phyloP scores from a whole-genome alignment of 2,329 filamentous ascomycete species.

The Fusarium guadeloupense region DNA sequence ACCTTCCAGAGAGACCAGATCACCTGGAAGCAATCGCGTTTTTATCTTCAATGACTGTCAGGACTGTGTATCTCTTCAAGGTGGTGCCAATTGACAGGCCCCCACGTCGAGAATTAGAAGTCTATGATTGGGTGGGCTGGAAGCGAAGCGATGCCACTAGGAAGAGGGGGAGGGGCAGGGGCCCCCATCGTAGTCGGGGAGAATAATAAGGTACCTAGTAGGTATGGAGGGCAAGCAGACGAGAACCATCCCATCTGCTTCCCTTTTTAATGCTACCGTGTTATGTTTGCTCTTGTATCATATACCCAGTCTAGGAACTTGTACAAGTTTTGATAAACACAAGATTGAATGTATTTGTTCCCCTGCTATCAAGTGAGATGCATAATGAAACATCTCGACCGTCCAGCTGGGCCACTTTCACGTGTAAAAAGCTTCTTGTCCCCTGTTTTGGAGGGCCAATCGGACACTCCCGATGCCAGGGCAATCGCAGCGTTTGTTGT shows the following conservation, averaged over 20 bases:
- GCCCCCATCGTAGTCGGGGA: constrained; percentile 25
- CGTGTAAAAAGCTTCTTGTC: constrained; percentile 28
- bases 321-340: too few species aligned
- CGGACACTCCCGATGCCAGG: constrained; percentile 20
- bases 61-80: constrained; percentile 20
- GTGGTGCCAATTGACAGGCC: constrained; percentile 33
- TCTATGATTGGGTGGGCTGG: constrained; percentile 35
- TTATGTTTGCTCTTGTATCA: too few species aligned
- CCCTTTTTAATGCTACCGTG: too few species aligned
- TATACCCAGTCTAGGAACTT: too few species aligned
- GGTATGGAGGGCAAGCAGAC: too few species aligned
- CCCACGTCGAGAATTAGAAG: constrained; percentile 34
- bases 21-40: constrained; percentile 14
- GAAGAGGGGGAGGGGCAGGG: constrained; percentile 1
- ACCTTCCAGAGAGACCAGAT: neutral
- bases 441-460: constrained; percentile 16
- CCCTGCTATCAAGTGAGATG: neutral
- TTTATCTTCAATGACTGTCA: constrained; percentile 7
- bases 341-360: neutral
- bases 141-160: constrained; percentile 29
- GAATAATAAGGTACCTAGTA: too few species aligned
- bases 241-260: too few species aligned
- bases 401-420: constrained; percentile 41
- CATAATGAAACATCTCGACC: constrained; percentile 28
- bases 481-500: neutral